Evolutionary conservation across 495 filamentous ascomycete genomes (phyloP), one percentile per base, ranked within the genome.

Genomic region (Coniosporium apollinis): DNA sequence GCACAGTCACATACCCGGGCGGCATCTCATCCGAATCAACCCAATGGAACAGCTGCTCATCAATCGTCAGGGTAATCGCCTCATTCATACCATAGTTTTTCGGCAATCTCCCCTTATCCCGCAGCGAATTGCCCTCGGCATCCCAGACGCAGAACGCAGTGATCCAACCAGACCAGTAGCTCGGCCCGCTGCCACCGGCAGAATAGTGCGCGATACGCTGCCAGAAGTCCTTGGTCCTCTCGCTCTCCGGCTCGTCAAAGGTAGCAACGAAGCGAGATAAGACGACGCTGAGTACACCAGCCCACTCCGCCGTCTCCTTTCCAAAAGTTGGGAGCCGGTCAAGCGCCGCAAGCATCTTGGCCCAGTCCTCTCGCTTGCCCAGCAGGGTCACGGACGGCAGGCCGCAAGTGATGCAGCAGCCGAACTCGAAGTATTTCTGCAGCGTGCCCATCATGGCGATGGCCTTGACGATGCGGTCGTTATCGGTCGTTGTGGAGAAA

Each of bases 341-440:
- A 3, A 67, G 33, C 3, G 52, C 46, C 0, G 8, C 18, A 1
- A 50, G 34, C 4, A 69, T 45, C 6, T 42, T 19, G 18, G 47
- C 41, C 55, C 58, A 70, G 44, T 69, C 67, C 3, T 39, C 35
- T 19, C 42, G 36, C 19, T 54, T 45, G 13, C 67, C 67, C 0
- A 65, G 47, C 7, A 70, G 42, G 1, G 65, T 70, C 5, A 69
- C 62, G 2, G 55, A 57, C 10, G 68, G 64, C 4, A 72, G 45
- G 0, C 65, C 65, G 37, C 67, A 70, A 1, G 3, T 8, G 0
- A 44, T 8, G 3, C 1, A 5, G 13, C 28, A 37, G n/a, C 15
- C 38, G 29, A 52, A 66, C 2, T 5, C 20, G 37, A 66, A 65
- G 39, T 60, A 65, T 5, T 48, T 48, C 31, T 65, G 57, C 33